Evolutionary conservation across 2,329 filamentous ascomycete species (phyloP).

Genomic region (Colletotrichum tropicale): DNA sequence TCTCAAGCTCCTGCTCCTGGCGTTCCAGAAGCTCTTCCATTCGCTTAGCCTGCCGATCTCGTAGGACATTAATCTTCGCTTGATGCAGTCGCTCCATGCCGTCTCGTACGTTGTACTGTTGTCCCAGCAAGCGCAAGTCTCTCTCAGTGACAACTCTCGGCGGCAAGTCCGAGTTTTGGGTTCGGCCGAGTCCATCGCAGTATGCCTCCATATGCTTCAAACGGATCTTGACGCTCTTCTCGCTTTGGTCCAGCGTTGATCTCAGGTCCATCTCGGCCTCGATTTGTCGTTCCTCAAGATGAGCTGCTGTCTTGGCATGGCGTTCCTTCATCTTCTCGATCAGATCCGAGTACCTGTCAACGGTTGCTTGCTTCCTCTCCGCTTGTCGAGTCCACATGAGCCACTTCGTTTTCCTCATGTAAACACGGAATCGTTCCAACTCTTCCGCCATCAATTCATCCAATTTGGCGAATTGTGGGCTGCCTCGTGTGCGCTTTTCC

Average conservation of each 20-base stretch:
- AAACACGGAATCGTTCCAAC: constrained; percentile 55
- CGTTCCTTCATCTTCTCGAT: constrained; percentile 59
- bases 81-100: constrained; percentile 64
- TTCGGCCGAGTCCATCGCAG: constrained; percentile 57
- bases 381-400: constrained; percentile 56
- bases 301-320: constrained; percentile 55
- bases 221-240: constrained; percentile 60
- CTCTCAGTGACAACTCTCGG: constrained; percentile 62
- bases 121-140: constrained; percentile 61
- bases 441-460: constrained; percentile 52
- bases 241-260: constrained; percentile 57
- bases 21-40: constrained; percentile 63
- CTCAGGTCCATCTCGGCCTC: constrained; percentile 65
- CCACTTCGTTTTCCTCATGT: constrained; percentile 52
- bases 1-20: constrained; percentile 57
- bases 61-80: constrained; percentile 67
- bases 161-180: constrained; percentile 43
- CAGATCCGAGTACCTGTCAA: constrained; percentile 52
- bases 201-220: constrained; percentile 72
- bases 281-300: constrained; percentile 67
- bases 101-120: constrained; percentile 66
- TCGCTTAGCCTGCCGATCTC: constrained; percentile 66
- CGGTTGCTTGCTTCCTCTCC: constrained; percentile 48
- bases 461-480: constrained; percentile 48
- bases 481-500: constrained; percentile 48